Base-by-base conservation (phyloP, 257 asterid genomes). In the Linaria vulgaris region DNA sequence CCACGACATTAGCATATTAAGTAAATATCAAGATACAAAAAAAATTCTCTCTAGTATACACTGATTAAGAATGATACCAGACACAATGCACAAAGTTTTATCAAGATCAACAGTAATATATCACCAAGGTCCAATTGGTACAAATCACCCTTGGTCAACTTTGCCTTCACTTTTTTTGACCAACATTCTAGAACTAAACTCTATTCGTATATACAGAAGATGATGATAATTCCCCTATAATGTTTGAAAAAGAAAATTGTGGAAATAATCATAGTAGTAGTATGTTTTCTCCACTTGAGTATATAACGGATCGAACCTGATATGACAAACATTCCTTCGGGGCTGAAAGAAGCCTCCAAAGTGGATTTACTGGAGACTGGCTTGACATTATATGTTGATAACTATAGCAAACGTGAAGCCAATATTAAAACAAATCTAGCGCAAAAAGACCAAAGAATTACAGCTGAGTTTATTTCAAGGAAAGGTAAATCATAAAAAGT, bases 321-420 rank as follows among this genome's bases (percentile, higher is more conserved):
- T 60, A 90, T 73, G 62, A 87, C 95, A 76, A 79, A 94, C 85
- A 72, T 82, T 77, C 96, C 99, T 38, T 94, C 97, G 14, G 95
- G 95, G 70, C 97, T 94, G 84, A 94, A 94, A 78, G 95, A 84
- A 6, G 99, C 96, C 79, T 94, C 97, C 85, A 94, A 67, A 48
- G 97, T 90, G 54, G 95, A 83, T 63, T 73, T 73, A 60, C 83
- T 79, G 68, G 91, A 79, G 70, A 83, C 90, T 58, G 99, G 96
- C 80, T 84, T 88, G 55, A 90, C 97, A 59, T 74, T 87, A 71
- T 74, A 81, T 20, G 95, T 90, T 2, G 91, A 82, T 64, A 94
- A 72, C 96, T 91, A 60, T 34, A 74, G 59, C 30, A 69, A 61
- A 70, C 46, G 59, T 48, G 25, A 58, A 66, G 17, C 50, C 31